These are phyloP conservation scores for Hymenoscyphus salicellus DNA, from an alignment of 2,329 filamentous ascomycete genomes.

Conservation along the genomic window DNA sequence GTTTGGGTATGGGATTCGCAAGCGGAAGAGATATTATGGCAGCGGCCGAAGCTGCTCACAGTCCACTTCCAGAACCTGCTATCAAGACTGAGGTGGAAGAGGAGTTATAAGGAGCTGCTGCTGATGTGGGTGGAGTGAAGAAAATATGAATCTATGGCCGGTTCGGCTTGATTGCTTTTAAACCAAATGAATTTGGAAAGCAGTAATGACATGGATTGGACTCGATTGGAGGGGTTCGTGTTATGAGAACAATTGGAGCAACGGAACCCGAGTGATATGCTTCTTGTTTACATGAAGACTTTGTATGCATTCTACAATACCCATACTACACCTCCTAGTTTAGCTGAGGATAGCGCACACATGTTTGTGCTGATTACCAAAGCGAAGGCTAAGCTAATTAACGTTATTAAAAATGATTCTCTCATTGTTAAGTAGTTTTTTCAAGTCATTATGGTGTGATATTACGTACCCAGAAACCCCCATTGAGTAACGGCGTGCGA, in stretches of 20 bases:
- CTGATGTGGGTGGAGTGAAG: not conserved
- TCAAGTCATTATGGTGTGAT: no score
- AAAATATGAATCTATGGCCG: conserved; percentile 11
- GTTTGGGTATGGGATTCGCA: conserved; percentile 27
- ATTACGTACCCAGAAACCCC: no score
- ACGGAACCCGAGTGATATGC: not conserved
- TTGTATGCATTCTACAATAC: conserved; percentile 15
- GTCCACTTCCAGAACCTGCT: conserved; percentile 24
- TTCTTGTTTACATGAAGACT: conserved; percentile 1
- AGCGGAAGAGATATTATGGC: conserved; percentile 28
- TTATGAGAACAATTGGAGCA: not conserved
- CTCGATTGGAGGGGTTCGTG: not conserved
- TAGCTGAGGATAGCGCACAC: not conserved
- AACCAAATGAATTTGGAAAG: conserved; percentile 17
- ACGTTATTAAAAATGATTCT: not conserved
- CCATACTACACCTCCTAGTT: not conserved
- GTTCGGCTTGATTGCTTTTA: conserved; percentile 2
- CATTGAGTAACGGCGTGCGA: no score
- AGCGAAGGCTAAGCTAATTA: not conserved
- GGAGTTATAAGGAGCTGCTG: conserved; percentile 27
- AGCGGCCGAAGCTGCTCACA: conserved; percentile 33
- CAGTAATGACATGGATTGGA: conserved; percentile 5
- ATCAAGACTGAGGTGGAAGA: conserved; percentile 30
- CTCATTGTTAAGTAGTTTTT: no score
- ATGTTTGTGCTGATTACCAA: not conserved